phyloP scores from a whole-genome alignment of 2,329 filamentous ascomycete species.

The Talaromyces sp. region DNA sequence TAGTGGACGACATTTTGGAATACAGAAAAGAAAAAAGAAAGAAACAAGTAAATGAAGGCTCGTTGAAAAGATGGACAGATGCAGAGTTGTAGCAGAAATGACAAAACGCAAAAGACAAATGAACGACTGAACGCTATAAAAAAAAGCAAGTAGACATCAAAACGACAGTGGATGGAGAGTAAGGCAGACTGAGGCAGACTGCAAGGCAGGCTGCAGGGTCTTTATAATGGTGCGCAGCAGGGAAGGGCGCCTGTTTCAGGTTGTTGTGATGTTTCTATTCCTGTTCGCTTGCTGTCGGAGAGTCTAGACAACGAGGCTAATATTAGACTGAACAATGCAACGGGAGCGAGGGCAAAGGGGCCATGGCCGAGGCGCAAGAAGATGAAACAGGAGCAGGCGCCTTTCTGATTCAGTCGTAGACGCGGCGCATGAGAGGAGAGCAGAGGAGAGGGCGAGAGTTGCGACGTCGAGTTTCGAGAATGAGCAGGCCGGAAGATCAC shows the following conservation, averaged over 20 bases:
- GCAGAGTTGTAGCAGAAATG: not conserved
- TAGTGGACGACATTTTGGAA: conserved; percentile 12
- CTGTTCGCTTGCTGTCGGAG: not conserved
- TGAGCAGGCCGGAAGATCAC: not conserved
- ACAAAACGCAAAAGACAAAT: not conserved
- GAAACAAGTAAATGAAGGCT: not conserved
- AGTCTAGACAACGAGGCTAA: not conserved
- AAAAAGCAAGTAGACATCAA: conserved; percentile 5
- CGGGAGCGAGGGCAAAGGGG: not conserved
- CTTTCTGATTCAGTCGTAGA: not conserved
- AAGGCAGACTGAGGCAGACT: conserved; percentile 5
- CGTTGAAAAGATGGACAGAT: not conserved
- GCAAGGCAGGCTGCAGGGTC: not conserved
- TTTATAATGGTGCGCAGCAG: conserved; percentile 2
- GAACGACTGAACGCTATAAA: conserved; percentile 9
- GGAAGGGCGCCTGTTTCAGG: conserved; percentile 8
- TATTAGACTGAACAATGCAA: not conserved
- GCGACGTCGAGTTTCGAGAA: not conserved
- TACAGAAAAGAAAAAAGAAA: not conserved
- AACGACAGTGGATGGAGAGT: not conserved
- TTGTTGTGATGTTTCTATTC: conserved; percentile 11
- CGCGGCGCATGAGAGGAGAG: not conserved
- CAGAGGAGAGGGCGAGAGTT: not conserved
- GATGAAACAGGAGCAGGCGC: not conserved
- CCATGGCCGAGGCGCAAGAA: not conserved